Percentiles rank a stretch among this genome's conserved stretches.
These are phyloP conservation scores for Suillus spraguei DNA, from an alignment of 768 basidiomycete genomes.

Conservation along the genomic window DNA sequence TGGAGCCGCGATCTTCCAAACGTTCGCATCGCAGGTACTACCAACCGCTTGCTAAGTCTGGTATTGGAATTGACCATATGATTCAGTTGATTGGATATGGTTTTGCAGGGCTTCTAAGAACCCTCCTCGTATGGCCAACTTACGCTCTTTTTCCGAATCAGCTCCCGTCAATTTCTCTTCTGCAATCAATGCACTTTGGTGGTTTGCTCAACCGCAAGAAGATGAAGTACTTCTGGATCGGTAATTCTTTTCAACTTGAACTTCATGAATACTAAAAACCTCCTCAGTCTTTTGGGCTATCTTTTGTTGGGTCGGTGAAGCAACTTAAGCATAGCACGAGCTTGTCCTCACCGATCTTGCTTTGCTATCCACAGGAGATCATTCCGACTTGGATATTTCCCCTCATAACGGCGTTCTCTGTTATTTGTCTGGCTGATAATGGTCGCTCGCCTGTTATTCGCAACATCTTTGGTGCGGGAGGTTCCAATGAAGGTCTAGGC, in stretches of 20 bases:
- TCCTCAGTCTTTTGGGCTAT: conserved; percentile 42
- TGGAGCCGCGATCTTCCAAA: conserved; percentile 56
- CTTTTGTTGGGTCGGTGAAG: conserved; percentile 45
- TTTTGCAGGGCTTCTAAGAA: conserved; percentile 43
- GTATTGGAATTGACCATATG: conserved; percentile 6
- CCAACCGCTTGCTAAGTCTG: conserved; percentile 30
- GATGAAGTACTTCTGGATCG: conserved; percentile 57
- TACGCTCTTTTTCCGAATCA: conserved; percentile 57
- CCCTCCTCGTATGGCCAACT: conserved; percentile 53
- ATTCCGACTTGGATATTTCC: conserved; percentile 26
- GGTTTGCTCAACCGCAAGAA: conserved; percentile 52
- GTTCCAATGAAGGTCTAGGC: conserved; percentile 54
- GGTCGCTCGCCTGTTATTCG: conserved; percentile 46
- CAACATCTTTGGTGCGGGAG: conserved; percentile 46
- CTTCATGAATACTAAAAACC: background rate
- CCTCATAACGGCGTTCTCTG: conserved; percentile 48
- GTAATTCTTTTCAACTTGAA: conserved; percentile 24
- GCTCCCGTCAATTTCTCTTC: conserved; percentile 52
- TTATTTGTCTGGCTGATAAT: conserved; percentile 51
- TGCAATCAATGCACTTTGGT: conserved; percentile 56
- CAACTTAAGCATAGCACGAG: background rate
- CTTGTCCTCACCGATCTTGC: background rate
- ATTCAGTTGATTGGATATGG: conserved; percentile 42
- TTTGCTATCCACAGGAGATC: conserved; percentile 13
- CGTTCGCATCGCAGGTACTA: conserved; percentile 46